Evolutionary conservation across 176 grass and related monocot species (phyloP).

Genomic region (Otatea glauca): DNA sequence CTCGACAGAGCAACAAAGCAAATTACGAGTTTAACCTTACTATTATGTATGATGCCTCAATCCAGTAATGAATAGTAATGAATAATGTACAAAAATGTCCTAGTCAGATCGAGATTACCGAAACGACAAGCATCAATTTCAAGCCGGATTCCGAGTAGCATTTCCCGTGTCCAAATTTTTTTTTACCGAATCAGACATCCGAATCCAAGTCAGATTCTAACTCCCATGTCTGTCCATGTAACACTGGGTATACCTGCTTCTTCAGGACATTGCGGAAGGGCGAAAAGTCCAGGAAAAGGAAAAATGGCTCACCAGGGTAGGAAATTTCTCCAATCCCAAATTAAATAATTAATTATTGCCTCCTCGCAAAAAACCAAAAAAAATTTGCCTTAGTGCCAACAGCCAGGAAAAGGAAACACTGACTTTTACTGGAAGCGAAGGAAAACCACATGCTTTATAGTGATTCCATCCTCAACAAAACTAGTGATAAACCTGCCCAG

Average conservation of each 20-base stretch:
- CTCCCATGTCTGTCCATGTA: too few relatives aligned
- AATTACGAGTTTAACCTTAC: not conserved
- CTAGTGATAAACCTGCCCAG: constrained; percentile 87
- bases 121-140: too few relatives aligned
- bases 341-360: constrained; percentile 59
- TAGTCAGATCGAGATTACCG: too few relatives aligned
- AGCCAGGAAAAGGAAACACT: constrained; percentile 44
- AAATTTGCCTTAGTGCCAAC: constrained; percentile 86
- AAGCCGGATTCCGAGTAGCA: too few relatives aligned
- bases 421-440: constrained; percentile 80
- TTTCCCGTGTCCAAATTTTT: too few relatives aligned
- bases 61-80: too few relatives aligned
- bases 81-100: too few relatives aligned
- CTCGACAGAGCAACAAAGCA: constrained; percentile 26
- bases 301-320: constrained; percentile 92
- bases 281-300: constrained; percentile 94
- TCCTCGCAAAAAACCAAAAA: too few relatives aligned
- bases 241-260: constrained; percentile 88
- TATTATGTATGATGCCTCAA: too few relatives aligned
- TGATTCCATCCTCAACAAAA: constrained; percentile 66
- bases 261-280: constrained; percentile 64
- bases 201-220: too few relatives aligned
- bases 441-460: constrained; percentile 83
- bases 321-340: constrained; percentile 90
- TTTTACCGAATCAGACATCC: too few relatives aligned